Percentiles rank a stretch among this genome's conserved stretches.
Evolutionary conservation across 495 filamentous ascomycete species (phyloP).

Genomic region (Delitschia confertaspora): DNA sequence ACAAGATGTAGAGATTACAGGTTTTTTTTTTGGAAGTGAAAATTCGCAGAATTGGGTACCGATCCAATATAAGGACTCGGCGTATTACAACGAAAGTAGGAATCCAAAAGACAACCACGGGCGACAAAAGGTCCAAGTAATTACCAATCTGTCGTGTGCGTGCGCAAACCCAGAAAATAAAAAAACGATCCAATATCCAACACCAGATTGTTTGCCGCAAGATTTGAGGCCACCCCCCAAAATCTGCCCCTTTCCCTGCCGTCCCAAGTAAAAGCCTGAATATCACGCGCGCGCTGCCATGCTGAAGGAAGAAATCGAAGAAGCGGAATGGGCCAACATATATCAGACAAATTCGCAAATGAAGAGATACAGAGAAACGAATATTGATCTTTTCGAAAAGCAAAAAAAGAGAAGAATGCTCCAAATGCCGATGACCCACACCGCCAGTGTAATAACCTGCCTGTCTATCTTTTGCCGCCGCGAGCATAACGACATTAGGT

Average conservation of each 20-base stretch:
- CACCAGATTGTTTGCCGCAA: no score
- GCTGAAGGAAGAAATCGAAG: constrained; percentile 8
- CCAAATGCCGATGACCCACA: constrained; percentile 17
- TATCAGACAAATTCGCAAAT: constrained; percentile 8
- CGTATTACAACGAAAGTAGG: constrained; percentile 51
- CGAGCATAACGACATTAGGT: constrained; percentile 26
- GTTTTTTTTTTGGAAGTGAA: constrained; percentile 13
- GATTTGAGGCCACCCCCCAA: no score
- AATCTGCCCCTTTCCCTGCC: no score
- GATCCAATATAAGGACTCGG: background rate
- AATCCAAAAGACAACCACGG: no score
- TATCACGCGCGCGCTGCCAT: constrained; percentile 1
- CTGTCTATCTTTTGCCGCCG: constrained; percentile 22
- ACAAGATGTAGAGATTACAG: constrained; percentile 1
- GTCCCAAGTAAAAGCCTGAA: no score
- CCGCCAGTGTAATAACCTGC: constrained; percentile 9
- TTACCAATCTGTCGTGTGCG: no score
- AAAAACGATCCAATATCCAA: no score
- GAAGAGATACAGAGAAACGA: constrained; percentile 28
- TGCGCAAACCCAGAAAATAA: no score
- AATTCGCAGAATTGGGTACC: constrained; percentile 12
- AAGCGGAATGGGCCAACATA: constrained; percentile 1
- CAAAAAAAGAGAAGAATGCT: no score
- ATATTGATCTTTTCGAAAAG: no score
- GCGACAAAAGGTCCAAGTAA: no score